These are phyloP conservation scores for Sugiyamaella paludigena DNA, from an alignment of 1,139 yeast genomes.

Conservation along the genomic window DNA sequence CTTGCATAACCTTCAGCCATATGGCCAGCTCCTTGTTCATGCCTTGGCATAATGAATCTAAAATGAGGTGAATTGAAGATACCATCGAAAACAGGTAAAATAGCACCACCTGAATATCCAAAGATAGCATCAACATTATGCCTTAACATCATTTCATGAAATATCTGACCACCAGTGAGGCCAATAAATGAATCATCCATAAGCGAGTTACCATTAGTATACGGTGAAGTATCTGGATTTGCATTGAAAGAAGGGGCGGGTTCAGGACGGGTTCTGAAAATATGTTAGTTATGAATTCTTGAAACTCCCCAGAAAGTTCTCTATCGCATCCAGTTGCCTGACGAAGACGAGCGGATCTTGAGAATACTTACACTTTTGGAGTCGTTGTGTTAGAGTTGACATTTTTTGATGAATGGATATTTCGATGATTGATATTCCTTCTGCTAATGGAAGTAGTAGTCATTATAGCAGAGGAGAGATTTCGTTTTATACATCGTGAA, in stretches of 20 bases:
- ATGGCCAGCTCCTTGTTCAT: slow-evolving; percentile 99
- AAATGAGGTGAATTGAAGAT: slow-evolving; percentile 87
- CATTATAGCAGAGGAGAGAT: not conserved
- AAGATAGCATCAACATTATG: slow-evolving; percentile 93
- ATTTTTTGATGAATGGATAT: slow-evolving; percentile 6
- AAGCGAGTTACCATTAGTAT: slow-evolving; percentile 6
- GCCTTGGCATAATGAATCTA: slow-evolving; percentile 89
- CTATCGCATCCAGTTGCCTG: not conserved
- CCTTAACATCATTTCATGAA: slow-evolving; percentile 98
- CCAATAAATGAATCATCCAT: slow-evolving; percentile 85
- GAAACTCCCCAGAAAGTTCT: not conserved
- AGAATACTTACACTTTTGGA: slow-evolving; percentile 4
- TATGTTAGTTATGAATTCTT: not conserved
- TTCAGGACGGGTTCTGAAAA: slow-evolving; percentile 39
- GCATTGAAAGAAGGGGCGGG: slow-evolving; percentile 54
- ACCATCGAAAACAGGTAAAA: slow-evolving; percentile 95
- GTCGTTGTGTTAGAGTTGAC: not conserved
- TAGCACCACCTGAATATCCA: slow-evolving; percentile 98
- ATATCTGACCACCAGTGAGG: slow-evolving; percentile 93
- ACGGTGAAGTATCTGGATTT: slow-evolving; percentile 21
- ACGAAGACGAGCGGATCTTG: not conserved
- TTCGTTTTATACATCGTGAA: slow-evolving; percentile 3
- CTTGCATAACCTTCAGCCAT: slow-evolving; percentile 99
- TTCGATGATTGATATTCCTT: too few species aligned
- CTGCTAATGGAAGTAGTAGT: not conserved